Evolutionary conservation across 2,329 filamentous ascomycete genomes (phyloP).

Genomic region (Xylariaceae sp.): DNA sequence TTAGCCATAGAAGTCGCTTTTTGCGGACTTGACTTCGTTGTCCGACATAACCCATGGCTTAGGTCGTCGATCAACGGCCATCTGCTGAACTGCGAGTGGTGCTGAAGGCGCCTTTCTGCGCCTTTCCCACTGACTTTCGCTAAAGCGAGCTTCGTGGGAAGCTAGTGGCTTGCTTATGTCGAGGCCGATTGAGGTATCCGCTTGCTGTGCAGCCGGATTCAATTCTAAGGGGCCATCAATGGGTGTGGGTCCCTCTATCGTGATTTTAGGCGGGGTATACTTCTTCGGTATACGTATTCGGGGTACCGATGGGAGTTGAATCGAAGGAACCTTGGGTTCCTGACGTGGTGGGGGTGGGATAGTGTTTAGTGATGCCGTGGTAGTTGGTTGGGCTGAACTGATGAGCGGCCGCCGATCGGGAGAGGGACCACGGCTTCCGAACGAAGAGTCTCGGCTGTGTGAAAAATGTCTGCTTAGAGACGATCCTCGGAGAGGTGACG

Average conservation of each 20-base stretch:
- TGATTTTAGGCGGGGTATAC: constrained; percentile 37
- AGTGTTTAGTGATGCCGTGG: constrained; percentile 4
- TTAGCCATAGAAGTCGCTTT: constrained; percentile 35
- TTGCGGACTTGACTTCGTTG: constrained; percentile 33
- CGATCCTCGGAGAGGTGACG: constrained; percentile 8
- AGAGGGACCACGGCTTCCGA: constrained; percentile 15
- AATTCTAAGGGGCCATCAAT: constrained; percentile 12
- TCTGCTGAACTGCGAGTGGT: constrained; percentile 15
- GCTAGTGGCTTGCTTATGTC: constrained; percentile 31
- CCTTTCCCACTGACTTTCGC: constrained; percentile 18
- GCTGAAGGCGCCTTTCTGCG: constrained; percentile 10
- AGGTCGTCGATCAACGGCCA: constrained; percentile 9
- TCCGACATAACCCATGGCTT: constrained; percentile 18
- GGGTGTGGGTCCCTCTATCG: constrained; percentile 28
- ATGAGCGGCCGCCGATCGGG: constrained; percentile 16
- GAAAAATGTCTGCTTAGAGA: constrained; percentile 8
- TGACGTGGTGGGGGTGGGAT: constrained; percentile 15
- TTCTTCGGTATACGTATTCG: constrained; percentile 40
- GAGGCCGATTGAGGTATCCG: constrained; percentile 19
- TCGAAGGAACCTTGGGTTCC: constrained; percentile 30
- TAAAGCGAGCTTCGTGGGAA: constrained; percentile 23
- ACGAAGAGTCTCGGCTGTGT: constrained; percentile 16
- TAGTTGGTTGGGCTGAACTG: neutral
- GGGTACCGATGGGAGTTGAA: constrained; percentile 37
- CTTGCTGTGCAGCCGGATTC: constrained; percentile 10